Evolutionary conservation across 2,329 filamentous ascomycete genomes (phyloP).

Genomic region (Aspergillus hiratsukae): DNA sequence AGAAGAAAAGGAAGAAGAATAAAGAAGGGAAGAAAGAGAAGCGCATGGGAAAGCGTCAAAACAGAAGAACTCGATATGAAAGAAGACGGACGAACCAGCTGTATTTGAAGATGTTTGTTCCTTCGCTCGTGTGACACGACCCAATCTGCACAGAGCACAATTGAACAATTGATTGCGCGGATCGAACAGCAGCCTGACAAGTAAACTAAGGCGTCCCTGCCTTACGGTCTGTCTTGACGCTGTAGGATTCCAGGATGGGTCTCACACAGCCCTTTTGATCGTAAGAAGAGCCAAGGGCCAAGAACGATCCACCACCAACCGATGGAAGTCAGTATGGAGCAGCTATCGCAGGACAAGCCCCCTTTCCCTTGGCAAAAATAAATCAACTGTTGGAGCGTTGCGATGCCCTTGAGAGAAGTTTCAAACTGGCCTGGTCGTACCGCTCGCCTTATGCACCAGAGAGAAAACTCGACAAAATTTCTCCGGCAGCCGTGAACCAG

Average conservation of each 20-base stretch:
- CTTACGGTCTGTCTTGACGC: background rate
- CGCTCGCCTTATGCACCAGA: constrained; percentile 11
- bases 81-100: constrained; percentile 24
- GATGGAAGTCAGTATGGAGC: background rate
- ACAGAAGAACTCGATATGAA: constrained; percentile 6
- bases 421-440: constrained; percentile 22
- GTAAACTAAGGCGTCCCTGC: constrained; percentile 14
- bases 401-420: constrained; percentile 18
- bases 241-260: constrained; percentile 5
- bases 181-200: constrained; percentile 15
- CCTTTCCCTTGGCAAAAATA: constrained; percentile 14
- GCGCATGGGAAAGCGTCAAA: background rate
- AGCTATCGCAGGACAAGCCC: background rate
- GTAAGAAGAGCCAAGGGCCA: background rate
- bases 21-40: constrained; percentile 1
- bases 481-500: background rate
- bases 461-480: background rate
- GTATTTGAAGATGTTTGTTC: constrained; percentile 31
- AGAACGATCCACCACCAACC: background rate
- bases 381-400: constrained; percentile 1
- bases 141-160: constrained; percentile 24
- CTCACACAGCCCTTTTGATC: constrained; percentile 4
- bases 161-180: constrained; percentile 19
- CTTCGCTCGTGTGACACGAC: constrained; percentile 29
- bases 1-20: constrained; percentile 1